phyloP scores from a whole-genome alignment of 176 grass and related monocot genomes.

The Hordeum marinum region DNA sequence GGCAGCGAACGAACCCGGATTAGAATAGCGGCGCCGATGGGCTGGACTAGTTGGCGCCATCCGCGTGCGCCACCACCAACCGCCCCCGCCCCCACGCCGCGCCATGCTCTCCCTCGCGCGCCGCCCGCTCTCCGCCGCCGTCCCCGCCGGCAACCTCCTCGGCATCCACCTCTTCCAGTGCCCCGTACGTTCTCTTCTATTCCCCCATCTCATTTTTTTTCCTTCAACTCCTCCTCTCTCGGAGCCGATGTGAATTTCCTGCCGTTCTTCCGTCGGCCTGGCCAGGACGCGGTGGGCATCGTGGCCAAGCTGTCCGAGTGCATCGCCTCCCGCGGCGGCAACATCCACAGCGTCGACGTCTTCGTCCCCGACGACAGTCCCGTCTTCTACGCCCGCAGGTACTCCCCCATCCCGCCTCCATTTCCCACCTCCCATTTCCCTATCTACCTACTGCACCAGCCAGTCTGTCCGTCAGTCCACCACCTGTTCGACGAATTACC shows the following conservation, averaged over 20 bases:
- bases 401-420: background rate
- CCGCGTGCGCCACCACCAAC: background rate
- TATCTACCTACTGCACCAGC: background rate
- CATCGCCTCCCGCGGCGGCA: slow-evolving; percentile 83
- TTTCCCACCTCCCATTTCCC: background rate
- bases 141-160: slow-evolving; percentile 23
- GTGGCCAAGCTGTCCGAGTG: slow-evolving; percentile 75
- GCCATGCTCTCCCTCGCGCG: slow-evolving; percentile 13
- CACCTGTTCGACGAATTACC: background rate
- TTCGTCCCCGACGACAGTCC: slow-evolving; percentile 74
- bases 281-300: slow-evolving; percentile 69
- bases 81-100: background rate
- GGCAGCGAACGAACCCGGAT: background rate
- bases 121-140: slow-evolving; percentile 33
- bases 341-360: slow-evolving; percentile 88
- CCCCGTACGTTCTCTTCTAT: slow-evolving; percentile 23
- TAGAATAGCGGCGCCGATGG: slow-evolving; percentile 5
- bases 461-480: background rate
- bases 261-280: background rate
- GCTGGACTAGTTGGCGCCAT: background rate
- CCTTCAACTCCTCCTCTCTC: no score
- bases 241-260: background rate
- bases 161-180: slow-evolving; percentile 85
- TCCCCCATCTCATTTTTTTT: background rate
- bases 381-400: slow-evolving; percentile 85